These are phyloP conservation scores for Auriscalpium orientale DNA, from an alignment of 768 basidiomycete species.

Conservation along the genomic window DNA sequence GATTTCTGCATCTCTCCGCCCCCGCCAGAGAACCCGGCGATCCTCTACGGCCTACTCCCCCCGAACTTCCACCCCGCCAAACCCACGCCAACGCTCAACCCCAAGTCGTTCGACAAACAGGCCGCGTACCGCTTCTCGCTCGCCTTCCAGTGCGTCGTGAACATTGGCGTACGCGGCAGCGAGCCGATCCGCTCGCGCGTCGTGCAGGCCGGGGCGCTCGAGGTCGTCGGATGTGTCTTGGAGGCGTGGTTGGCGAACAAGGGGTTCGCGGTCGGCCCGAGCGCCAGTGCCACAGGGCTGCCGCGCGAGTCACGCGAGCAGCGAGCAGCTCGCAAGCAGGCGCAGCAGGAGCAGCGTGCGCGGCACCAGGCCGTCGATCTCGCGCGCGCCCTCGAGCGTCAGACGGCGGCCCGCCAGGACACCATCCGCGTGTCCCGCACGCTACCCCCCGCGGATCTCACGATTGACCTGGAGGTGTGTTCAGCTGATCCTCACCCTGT, in stretches of 20 bases:
- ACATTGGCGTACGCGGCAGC: slow-evolving; percentile 93
- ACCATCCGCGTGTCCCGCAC: slow-evolving; percentile 7
- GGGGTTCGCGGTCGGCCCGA: slow-evolving; percentile 81
- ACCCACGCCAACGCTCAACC: slow-evolving; percentile 55
- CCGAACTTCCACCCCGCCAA: slow-evolving; percentile 51
- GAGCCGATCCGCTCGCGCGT: slow-evolving; percentile 88
- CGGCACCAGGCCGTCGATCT: slow-evolving; percentile 54
- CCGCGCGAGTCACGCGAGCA: slow-evolving; percentile 74
- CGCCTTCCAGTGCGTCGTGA: slow-evolving; percentile 95
- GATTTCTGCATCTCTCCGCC: slow-evolving; percentile 83
- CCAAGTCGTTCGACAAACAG: slow-evolving; percentile 67
- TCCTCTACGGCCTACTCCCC: slow-evolving; percentile 73
- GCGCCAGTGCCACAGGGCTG: slow-evolving; percentile 64
- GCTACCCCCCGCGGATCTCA: slow-evolving; percentile 2
- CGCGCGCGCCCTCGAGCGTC: slow-evolving; percentile 49
- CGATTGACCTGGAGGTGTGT: slow-evolving; percentile 6
- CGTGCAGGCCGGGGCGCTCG: slow-evolving; percentile 89
- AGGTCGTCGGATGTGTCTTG: slow-evolving; percentile 88
- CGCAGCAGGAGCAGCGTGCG: slow-evolving; percentile 47
- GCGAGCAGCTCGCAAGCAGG: slow-evolving; percentile 52
- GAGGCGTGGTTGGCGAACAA: slow-evolving; percentile 89
- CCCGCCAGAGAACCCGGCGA: slow-evolving; percentile 67
- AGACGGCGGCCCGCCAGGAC: slow-evolving; percentile 20
- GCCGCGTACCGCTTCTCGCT: slow-evolving; percentile 85
- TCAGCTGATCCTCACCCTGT: neutral